Percentiles rank a stretch among this genome's conserved stretches.
These are phyloP conservation scores for Penicillium malachiteum DNA, from an alignment of 495 filamentous ascomycete genomes.

Conservation along the genomic window DNA sequence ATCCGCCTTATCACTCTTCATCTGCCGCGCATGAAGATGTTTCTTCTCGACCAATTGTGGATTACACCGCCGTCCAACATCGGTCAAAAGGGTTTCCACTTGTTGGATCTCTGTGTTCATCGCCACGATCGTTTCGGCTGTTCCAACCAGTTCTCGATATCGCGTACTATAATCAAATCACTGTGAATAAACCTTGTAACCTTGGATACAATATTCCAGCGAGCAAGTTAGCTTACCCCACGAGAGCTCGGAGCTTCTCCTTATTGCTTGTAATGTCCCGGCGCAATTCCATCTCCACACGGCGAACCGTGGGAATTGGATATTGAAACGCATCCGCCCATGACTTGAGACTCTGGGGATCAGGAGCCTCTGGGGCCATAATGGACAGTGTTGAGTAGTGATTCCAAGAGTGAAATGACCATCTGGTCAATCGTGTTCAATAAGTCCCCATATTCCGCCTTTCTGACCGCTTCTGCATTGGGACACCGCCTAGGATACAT, in stretches of 20 bases:
- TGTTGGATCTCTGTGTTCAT: conserved; percentile 78
- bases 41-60: conserved; percentile 67
- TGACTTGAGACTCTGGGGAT: conserved; percentile 57
- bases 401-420: conserved; percentile 2
- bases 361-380: conserved; percentile 59
- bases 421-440: conserved; percentile 1
- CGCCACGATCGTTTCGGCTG: conserved; percentile 84
- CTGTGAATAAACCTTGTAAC: conserved; percentile 11
- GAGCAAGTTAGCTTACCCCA: conserved; percentile 60
- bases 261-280: conserved; percentile 74
- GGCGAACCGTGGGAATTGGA: conserved; percentile 61
- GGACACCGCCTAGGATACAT: no score
- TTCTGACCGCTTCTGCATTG: no score
- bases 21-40: conserved; percentile 57
- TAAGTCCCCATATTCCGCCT: no score
- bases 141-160: conserved; percentile 89
- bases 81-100: conserved; percentile 67
- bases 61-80: conserved; percentile 77
- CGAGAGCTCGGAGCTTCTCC: conserved; percentile 82
- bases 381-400: conserved; percentile 12
- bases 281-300: conserved; percentile 63
- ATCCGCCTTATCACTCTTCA: conserved; percentile 49
- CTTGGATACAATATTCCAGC: background rate
- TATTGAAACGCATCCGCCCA: conserved; percentile 71
- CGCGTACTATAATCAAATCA: conserved; percentile 54